Base-by-base conservation (phyloP, 257 asterid species). In the Leonotis leonurus region DNA sequence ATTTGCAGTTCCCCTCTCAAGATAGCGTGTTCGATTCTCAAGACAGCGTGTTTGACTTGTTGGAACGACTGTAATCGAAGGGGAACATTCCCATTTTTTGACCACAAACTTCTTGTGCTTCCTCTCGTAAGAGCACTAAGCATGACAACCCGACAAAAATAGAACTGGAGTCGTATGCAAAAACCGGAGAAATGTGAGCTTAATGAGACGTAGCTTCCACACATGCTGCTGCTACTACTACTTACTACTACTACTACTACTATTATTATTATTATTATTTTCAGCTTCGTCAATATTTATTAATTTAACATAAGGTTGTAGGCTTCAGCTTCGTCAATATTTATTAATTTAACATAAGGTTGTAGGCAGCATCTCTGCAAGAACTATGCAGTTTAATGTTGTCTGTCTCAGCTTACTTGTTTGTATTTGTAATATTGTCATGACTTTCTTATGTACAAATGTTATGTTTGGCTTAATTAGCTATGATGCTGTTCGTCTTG, bases 11-110 rank as follows among this genome's bases (percentile, higher is more conserved):
- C 26, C 58, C 69, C 33, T 86, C 90, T 22, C 89, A 81, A 58
- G 93, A 84, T 74, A 83, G 83, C 66, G 30, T 83, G 12, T 78
- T 82, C 20, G 81, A 82, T 72, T n/a, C n/a, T n/a, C n/a, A n/a
- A n/a, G n/a, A n/a, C n/a, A n/a, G n/a, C n/a, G n/a, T n/a, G n/a
- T n/a, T n/a, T n/a, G n/a, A n/a, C n/a, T 75, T 76, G 83, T 25
- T 77, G 71, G 81, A 86, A 50, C 71, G 64, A 40, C 14, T 61
- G 35, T 84, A 80, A 37, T 40, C n/a, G 12, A 35, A 51, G 60
- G n/a, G n/a, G 50, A 32, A 26, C 9, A 45, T 5, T 14, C 32
- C 49, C 39, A 11, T 26, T 55, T 49, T 35, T 36, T 64, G 32
- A 56, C 65, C 6, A 48, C 26, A 17, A 22, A 41, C 35, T 20